Evolutionary conservation across 106 monocot species (phyloP), one percentile per base, ranked within the genome.

Genomic region (Apostasia shenzhenica): DNA sequence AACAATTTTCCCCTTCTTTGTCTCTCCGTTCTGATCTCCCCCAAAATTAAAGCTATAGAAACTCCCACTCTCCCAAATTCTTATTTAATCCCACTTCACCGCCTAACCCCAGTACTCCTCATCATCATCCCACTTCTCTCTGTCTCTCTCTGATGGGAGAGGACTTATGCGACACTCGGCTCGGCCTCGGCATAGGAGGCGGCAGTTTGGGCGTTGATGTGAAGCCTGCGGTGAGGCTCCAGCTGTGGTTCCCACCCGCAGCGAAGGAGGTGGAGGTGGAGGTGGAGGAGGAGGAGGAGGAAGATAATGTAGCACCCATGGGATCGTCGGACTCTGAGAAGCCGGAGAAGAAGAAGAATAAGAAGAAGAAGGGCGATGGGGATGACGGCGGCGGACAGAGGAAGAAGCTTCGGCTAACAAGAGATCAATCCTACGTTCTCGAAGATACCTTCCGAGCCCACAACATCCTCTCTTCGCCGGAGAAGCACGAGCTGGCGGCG

Each of bases 361-460:
- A 43, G 2, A 46, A 2, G 59, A 64, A 41, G 26, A 4, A 50
- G 4, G 50, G 8, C 4, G 8, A 50, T 5, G 50, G 8, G 6
- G 10, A 43, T 8, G 61, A 61, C 7, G 41, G 11, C 41, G 6
- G 66, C 61, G 61, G 12, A 7, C 42, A 77, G 8, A 80, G 77
- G 79, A 87, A 87, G 83, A 87, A 87, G 74, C 77, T 83, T 0
- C 37, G 81, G 59, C 79, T 90, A 5, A 81, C 75, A 46, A 71
- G 51, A 54, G 90, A 86, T 37, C 90, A 90, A 54, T 78, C 83
- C 1, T 8, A 63, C 11, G 6, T 86, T 46, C 83, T 90, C 2
- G 90, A 90, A 75, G 70, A 78, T 0, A 73, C 59, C 64, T 90
- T 90, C 67, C 37, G 80, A 41, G 40, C 61, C 0, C 80, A 83